A percentile compares a stretch with the other conserved stretches of the same genome.
These are phyloP conservation scores for Emergomyces pasteurianus DNA, from an alignment of 2,329 filamentous ascomycete species.

Conservation along the genomic window DNA sequence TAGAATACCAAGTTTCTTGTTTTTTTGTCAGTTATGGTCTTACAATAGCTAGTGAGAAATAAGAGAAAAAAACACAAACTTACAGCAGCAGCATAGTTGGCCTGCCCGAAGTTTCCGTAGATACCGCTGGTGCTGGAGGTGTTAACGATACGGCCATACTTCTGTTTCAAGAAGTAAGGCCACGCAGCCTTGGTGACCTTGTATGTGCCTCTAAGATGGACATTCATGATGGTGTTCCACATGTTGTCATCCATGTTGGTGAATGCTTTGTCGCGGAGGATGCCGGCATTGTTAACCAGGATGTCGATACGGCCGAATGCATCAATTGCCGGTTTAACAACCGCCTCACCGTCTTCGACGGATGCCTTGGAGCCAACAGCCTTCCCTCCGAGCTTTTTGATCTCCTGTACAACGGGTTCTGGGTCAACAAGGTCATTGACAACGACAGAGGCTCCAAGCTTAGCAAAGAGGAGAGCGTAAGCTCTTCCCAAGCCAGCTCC, in stretches of 20 bases:
- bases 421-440: conserved; percentile 95
- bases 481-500: conserved; percentile 81
- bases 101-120: conserved; percentile 98
- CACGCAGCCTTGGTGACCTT: conserved; percentile 95
- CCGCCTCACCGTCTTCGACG: conserved; percentile 79
- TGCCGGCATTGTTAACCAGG: conserved; percentile 94
- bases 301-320: conserved; percentile 89
- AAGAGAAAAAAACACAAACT: conserved; percentile 26
- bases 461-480: conserved; percentile 79
- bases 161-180: conserved; percentile 96
- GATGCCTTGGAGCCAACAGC: conserved; percentile 88
- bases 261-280: conserved; percentile 95
- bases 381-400: conserved; percentile 77
- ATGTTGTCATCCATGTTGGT: conserved; percentile 90
- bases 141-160: conserved; percentile 94
- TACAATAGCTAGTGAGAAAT: neutral
- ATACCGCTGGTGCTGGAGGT: conserved; percentile 95
- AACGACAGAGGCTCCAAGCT: conserved; percentile 71
- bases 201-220: conserved; percentile 90
- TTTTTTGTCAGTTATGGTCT: conserved; percentile 1
- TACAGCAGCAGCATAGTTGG: conserved; percentile 87
- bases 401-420: conserved; percentile 81
- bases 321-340: conserved; percentile 89
- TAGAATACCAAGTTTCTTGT: conserved; percentile 76
- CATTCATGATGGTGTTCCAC: conserved; percentile 85